A percentile compares a stretch with the other conserved stretches of the same genome.
Conservation (phyloP, 2,329 filamentous ascomycete genomes). For the Colletotrichum melonis region DNA sequence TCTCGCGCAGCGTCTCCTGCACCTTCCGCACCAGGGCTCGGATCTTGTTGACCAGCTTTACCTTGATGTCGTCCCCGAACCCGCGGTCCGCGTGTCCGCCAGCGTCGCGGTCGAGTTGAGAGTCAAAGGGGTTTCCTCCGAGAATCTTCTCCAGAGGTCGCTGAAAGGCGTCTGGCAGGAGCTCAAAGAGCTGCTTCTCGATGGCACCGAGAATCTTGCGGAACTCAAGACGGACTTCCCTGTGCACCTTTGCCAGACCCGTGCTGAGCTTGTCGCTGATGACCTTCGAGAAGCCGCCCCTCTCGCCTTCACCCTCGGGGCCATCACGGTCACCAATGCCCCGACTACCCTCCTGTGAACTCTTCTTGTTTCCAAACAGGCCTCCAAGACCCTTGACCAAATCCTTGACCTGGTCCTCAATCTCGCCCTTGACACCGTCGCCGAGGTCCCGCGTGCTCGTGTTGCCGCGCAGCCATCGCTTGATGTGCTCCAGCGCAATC, state of each 20-base stretch:
- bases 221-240: conserved; percentile 59
- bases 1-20: conserved; percentile 57
- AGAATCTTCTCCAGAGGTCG: conserved; percentile 58
- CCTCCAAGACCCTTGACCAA: conserved; percentile 56
- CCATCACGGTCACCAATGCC: conserved; percentile 45
- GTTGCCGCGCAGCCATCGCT: conserved; percentile 56
- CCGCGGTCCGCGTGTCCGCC: conserved; percentile 47
- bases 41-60: conserved; percentile 56
- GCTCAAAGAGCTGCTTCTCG: conserved; percentile 58
- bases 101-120: conserved; percentile 52
- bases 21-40: conserved; percentile 56
- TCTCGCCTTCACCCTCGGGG: conserved; percentile 39
- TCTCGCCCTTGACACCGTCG: conserved; percentile 56
- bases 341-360: conserved; percentile 44
- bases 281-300: conserved; percentile 55
- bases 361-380: conserved; percentile 50
- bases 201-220: conserved; percentile 55
- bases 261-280: conserved; percentile 60
- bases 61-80: conserved; percentile 55
- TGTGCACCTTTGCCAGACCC: conserved; percentile 54
- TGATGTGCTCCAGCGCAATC: conserved; percentile 59
- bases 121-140: conserved; percentile 58
- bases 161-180: conserved; percentile 56
- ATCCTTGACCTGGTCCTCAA: conserved; percentile 57
- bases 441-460: conserved; percentile 54